phyloP scores from a whole-genome alignment of 805 yeast genomes.

The Spathaspora boniae region DNA sequence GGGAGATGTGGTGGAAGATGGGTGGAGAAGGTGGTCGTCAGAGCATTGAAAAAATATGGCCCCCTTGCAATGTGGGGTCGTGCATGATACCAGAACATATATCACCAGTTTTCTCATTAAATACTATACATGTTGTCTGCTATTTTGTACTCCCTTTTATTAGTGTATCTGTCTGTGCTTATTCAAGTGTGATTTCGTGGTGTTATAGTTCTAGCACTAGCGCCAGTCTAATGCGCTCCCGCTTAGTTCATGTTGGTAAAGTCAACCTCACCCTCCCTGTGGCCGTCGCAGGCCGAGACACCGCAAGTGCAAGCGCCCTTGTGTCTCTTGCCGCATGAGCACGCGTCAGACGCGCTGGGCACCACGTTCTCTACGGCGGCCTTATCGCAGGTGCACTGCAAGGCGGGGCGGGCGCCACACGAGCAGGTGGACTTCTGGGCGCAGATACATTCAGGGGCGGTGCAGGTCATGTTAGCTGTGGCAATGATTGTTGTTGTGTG shows the following conservation, averaged over 20 bases:
- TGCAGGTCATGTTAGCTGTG: constrained; percentile 21
- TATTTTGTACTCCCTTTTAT: too few species aligned
- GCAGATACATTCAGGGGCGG: constrained; percentile 50
- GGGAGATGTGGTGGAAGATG: not conserved
- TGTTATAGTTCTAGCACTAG: too few species aligned
- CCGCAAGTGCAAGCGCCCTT: constrained; percentile 58
- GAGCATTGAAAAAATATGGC: not conserved
- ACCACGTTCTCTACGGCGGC: constrained; percentile 49
- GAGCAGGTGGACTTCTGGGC: constrained; percentile 63
- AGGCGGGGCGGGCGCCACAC: constrained; percentile 59
- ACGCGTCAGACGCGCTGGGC: constrained; percentile 41
- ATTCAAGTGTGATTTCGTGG: too few species aligned
- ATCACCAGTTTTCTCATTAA: not conserved
- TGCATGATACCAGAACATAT: not conserved
- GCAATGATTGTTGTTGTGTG: not conserved
- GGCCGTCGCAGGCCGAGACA: constrained; percentile 32
- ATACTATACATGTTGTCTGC: too few species aligned
- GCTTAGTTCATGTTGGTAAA: constrained; percentile 42
- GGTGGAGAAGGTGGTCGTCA: not conserved
- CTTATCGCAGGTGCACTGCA: constrained; percentile 52
- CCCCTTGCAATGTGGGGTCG: not conserved
- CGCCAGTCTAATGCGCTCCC: not conserved
- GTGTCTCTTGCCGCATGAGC: constrained; percentile 58
- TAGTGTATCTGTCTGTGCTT: too few species aligned
- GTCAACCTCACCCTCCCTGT: constrained; percentile 58